Evolutionary conservation across 176 grass and related monocot genomes (phyloP), one percentile per base, ranked within the genome.

Genomic region (Musa troglodytarum): DNA sequence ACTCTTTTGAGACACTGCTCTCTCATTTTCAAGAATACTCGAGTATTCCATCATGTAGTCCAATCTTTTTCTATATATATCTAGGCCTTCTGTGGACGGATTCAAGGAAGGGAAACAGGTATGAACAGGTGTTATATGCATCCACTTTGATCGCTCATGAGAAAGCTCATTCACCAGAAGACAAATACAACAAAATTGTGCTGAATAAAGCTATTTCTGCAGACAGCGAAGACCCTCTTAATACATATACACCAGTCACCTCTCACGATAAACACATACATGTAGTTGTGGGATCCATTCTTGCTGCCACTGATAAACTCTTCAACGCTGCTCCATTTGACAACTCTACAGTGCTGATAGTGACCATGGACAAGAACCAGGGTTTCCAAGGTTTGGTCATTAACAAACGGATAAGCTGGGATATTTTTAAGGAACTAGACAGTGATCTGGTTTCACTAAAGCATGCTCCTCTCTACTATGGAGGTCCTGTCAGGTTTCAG

Each of bases 351-450:
- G 84, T 91, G 14, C 86, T 98, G 54, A 82, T 98, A 11, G 88
- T 93, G 65, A 80, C 78, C 5, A 76, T 82, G 76, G 86, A 88
- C 79, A 76, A 76, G 20, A 73, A 84, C 20, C 86, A 88, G 58
- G 84, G 90, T 1, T 93, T 98, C 56, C 80, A 87, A 76, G 90
- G 94, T 26, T 28, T 98, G 77, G 93, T 98, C 80, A 88, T 89
- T 57, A 98, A 98, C 74, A 93, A 91, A 66, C 80, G 55, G 10
- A 80, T 98, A 77, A 89, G 74, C 24, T 98, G 90, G 94, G 83
- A 83, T 34, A 20, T 83, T 65, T 98, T 98, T 59, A 91, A 91
- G 78, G 82, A 86, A 61, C 74, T 86, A 77, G 81, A 87, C 81
- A 85, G 51, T 78, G 73, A 84, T 24, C 71, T 93, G 74, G 81